Evolutionary conservation across 768 basidiomycete genomes (phyloP).

Genomic region (Psilocybe subaeruginosa): DNA sequence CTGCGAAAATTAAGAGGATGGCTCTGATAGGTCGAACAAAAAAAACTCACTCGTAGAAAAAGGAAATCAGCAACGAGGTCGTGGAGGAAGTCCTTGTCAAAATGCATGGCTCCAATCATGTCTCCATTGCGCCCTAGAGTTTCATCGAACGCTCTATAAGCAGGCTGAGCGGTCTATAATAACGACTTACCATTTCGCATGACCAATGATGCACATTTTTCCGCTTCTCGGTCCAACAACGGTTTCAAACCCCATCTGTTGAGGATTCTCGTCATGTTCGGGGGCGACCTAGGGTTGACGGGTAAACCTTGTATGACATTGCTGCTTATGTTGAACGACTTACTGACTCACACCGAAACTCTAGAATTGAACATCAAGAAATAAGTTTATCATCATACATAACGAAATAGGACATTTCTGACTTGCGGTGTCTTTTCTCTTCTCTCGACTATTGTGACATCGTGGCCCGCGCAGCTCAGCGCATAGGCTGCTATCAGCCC

Average conservation of each 20-base stretch:
- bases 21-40: background rate
- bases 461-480: conserved; percentile 42
- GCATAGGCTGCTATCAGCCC: conserved; percentile 17
- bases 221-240: conserved; percentile 38
- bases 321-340: background rate
- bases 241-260: conserved; percentile 56
- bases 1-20: conserved; percentile 28
- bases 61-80: conserved; percentile 42
- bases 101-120: conserved; percentile 43
- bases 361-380: background rate
- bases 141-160: background rate
- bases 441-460: conserved; percentile 55
- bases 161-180: background rate
- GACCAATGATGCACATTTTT: conserved; percentile 33
- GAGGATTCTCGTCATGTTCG: conserved; percentile 59
- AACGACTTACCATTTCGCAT: conserved; percentile 11
- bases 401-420: background rate
- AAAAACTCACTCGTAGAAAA: conserved; percentile 39
- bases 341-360: conserved; percentile 12
- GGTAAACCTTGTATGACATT: background rate
- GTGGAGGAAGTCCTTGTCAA: conserved; percentile 33
- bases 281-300: conserved; percentile 37
- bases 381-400: background rate
- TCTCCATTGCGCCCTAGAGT: conserved; percentile 46
- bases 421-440: conserved; percentile 18